These are phyloP conservation scores for Aspergillus viridinutans DNA, from an alignment of 2,329 filamentous ascomycete species.

Conservation along the genomic window DNA sequence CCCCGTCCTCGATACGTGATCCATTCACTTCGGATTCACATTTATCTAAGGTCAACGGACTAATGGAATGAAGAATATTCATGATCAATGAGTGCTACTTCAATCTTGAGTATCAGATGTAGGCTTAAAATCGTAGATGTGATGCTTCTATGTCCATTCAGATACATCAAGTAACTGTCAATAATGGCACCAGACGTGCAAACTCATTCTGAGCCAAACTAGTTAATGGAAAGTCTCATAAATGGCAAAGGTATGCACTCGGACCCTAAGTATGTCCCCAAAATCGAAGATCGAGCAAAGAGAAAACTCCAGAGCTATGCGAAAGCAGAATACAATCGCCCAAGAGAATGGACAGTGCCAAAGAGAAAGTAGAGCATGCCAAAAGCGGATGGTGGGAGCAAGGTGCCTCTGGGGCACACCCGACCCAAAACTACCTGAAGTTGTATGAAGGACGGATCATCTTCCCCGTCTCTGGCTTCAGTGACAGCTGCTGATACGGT, in stretches of 20 bases:
- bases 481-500: constrained; percentile 45
- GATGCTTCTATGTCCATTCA: not conserved
- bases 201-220: not conserved
- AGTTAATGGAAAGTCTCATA: not conserved
- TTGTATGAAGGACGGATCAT: constrained; percentile 41
- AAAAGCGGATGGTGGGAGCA: not conserved
- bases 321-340: not conserved
- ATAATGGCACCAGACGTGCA: not conserved
- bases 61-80: not conserved
- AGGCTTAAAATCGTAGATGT: not conserved
- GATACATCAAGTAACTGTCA: not conserved
- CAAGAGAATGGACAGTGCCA: not conserved
- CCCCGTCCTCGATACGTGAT: not conserved
- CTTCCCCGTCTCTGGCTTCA: constrained; percentile 38
- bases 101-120: not conserved
- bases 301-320: not conserved
- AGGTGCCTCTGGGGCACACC: not conserved
- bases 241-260: not conserved
- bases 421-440: constrained; percentile 30
- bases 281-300: constrained; percentile 2
- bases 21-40: not conserved
- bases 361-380: not conserved
- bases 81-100: not conserved
- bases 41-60: not conserved
- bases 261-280: not conserved